Percentiles rank a stretch among this genome's conserved stretches.
Conservation (phyloP, 1,139 yeast genomes). For the Scheffersomyces parashehatae region DNA sequence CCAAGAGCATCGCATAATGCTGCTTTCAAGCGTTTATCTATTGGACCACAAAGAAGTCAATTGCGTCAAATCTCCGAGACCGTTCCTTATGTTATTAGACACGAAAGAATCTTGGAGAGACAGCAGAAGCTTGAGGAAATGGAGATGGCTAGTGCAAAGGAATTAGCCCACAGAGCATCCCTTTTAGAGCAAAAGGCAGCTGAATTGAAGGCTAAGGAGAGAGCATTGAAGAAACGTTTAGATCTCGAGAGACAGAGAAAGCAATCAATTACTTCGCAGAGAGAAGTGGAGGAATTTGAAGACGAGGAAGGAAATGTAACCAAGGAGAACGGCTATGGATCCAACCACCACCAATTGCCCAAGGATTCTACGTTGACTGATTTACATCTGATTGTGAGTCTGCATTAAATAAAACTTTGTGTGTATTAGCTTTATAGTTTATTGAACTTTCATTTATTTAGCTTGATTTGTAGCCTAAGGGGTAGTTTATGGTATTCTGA, state of each 20-base stretch:
- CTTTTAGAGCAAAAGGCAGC: conserved; percentile 75
- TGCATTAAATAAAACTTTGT: too few relatives aligned
- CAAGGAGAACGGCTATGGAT: neutral
- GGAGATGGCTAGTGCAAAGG: conserved; percentile 76
- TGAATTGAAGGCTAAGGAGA: conserved; percentile 68
- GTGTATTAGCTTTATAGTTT: too few relatives aligned
- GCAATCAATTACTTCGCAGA: conserved; percentile 2
- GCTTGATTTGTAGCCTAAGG: too few relatives aligned
- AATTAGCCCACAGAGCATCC: conserved; percentile 71
- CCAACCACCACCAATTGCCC: conserved; percentile 2
- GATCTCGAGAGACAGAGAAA: conserved; percentile 25
- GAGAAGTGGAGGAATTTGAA: neutral
- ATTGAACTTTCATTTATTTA: too few relatives aligned
- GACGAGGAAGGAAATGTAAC: conserved; percentile 3
- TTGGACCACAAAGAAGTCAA: conserved; percentile 64
- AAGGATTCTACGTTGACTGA: conserved; percentile 59
- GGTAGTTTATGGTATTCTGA: too few relatives aligned
- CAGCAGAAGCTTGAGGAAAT: conserved; percentile 77
- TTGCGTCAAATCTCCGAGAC: conserved; percentile 78
- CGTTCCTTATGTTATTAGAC: conserved; percentile 76
- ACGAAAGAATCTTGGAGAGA: conserved; percentile 71
- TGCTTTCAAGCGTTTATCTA: conserved; percentile 57
- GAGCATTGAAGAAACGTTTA: conserved; percentile 43
- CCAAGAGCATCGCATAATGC: conserved; percentile 28
- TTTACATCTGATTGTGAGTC: conserved; percentile 43